Evolutionary conservation across 768 basidiomycete genomes (phyloP).

Genomic region (Gyrodon lividus): DNA sequence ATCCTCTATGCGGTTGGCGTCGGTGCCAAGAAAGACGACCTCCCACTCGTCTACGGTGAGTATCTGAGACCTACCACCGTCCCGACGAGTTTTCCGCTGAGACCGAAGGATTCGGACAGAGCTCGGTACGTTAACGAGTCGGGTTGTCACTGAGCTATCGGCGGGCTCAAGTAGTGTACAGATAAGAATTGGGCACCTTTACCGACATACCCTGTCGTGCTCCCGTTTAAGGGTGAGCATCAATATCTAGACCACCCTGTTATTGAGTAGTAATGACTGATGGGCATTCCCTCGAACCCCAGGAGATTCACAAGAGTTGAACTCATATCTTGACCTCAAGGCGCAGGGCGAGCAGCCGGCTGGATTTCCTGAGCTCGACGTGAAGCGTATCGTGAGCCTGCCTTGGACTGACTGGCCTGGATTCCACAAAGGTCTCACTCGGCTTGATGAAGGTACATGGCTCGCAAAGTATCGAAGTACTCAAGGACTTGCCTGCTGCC

Average conservation of each 20-base stretch:
- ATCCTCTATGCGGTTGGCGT: conserved; percentile 73
- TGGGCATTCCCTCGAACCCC: not conserved
- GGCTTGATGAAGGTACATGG: conserved; percentile 55
- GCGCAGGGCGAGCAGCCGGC: conserved; percentile 41
- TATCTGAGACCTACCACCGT: not conserved
- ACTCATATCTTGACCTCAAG: conserved; percentile 51
- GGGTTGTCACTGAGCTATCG: not conserved
- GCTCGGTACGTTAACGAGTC: not conserved
- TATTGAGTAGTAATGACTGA: not conserved
- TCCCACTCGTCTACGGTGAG: conserved; percentile 63
- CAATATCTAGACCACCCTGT: not conserved
- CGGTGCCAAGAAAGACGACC: conserved; percentile 69
- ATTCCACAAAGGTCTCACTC: not conserved
- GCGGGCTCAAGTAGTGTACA: conserved; percentile 16
- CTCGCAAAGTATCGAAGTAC: conserved; percentile 69
- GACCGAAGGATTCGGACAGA: not conserved
- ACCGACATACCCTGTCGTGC: conserved; percentile 77
- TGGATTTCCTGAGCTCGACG: conserved; percentile 66
- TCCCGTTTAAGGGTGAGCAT: conserved; percentile 55
- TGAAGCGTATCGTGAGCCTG: conserved; percentile 60
- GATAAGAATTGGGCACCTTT: conserved; percentile 65
- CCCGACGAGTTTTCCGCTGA: not conserved
- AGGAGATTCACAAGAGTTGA: conserved; percentile 59
- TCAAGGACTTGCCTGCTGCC: conserved; percentile 66
- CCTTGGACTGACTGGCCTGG: not conserved